Evolutionary conservation across 2,329 filamentous ascomycete genomes (phyloP), one percentile per base, ranked within the genome.

Genomic region (Cladosporium sp.): DNA sequence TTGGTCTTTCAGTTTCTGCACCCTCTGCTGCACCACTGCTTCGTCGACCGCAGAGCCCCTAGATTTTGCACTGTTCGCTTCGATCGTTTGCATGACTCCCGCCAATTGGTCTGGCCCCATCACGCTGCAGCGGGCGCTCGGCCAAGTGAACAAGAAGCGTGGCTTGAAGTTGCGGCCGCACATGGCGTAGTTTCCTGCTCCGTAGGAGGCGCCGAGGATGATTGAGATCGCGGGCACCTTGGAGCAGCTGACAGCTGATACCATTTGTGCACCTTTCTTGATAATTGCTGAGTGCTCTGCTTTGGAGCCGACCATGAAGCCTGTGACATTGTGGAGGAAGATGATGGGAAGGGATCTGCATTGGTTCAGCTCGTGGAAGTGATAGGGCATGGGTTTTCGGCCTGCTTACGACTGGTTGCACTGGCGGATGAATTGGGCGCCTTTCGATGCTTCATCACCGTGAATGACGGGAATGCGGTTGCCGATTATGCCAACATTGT

Each of bases 181-280:
- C 80, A 82, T 82, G 30, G 80, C 80, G 66, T 82, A 82, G 68
- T 82, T 82, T 0, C 80, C 80, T 3, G 80, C 80, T 0, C 80
- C 80, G 63, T 82, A 82, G 0, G 80, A 82, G 0, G 80, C 77
- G 0, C 81, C 81, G 12, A 80, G 61, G 47, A 83, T 81, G 59
- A 83, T 75, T 28, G 75, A 78, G 63, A 83, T 82, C 67, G 81
- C 80, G 1, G 80, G 80, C 0, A 82, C 80, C 2, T 74, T 77
- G 5, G 79, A 81, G 64, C 76, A 79, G 66, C 75, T 78, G 10
- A 83, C 80, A 1, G 81, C 81, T 0, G 79, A 79, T 14, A 82
- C 80, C 5, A 82, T 73, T 67, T 82, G 80, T 0, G 81, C 80
- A 8, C 81, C 81, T 41, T 73, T 73, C 57, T 81, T 81, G 70